These are phyloP conservation scores for Fusarium xyrophilum DNA, from an alignment of 2,329 filamentous ascomycete species.

Conservation along the genomic window DNA sequence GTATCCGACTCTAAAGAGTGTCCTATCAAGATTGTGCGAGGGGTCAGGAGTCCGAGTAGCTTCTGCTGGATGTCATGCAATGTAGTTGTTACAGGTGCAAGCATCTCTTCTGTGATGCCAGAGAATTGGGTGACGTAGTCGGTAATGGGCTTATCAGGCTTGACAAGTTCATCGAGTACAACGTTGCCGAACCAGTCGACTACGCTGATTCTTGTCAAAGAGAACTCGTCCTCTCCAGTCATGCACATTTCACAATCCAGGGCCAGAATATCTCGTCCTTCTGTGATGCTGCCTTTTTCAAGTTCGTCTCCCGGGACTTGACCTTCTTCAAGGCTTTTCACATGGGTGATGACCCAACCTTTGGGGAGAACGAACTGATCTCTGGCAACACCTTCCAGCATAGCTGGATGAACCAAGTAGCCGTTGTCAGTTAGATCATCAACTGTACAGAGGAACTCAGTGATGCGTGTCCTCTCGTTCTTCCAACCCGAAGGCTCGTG, in stretches of 20 bases:
- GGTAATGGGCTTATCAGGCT: slow-evolving; percentile 83
- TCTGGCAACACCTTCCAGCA: slow-evolving; percentile 66
- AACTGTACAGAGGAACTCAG: slow-evolving; percentile 74
- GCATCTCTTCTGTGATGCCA: slow-evolving; percentile 87
- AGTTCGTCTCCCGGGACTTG: slow-evolving; percentile 73
- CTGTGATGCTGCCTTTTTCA: slow-evolving; percentile 81
- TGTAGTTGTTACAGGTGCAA: slow-evolving; percentile 82
- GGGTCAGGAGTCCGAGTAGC: slow-evolving; percentile 74
- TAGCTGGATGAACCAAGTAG: slow-evolving; percentile 82
- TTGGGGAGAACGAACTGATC: slow-evolving; percentile 62
- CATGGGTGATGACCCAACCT: slow-evolving; percentile 84
- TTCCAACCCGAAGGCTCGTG: slow-evolving; percentile 71
- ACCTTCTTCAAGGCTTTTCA: slow-evolving; percentile 71
- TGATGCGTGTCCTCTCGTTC: slow-evolving; percentile 81
- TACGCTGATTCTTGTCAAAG: slow-evolving; percentile 87
- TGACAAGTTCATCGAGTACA: slow-evolving; percentile 89
- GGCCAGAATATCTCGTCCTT: slow-evolving; percentile 78
- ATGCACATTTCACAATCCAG: slow-evolving; percentile 98
- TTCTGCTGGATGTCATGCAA: slow-evolving; percentile 81
- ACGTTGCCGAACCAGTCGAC: slow-evolving; percentile 84
- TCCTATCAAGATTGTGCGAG: slow-evolving; percentile 76
- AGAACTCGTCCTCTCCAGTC: slow-evolving; percentile 78
- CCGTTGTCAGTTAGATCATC: slow-evolving; percentile 83
- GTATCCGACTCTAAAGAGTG: slow-evolving; percentile 86
- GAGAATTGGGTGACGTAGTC: slow-evolving; percentile 94